Evolutionary conservation across 768 basidiomycete genomes (phyloP), one percentile per base, ranked within the genome.

Genomic region (Boletus fagicola): DNA sequence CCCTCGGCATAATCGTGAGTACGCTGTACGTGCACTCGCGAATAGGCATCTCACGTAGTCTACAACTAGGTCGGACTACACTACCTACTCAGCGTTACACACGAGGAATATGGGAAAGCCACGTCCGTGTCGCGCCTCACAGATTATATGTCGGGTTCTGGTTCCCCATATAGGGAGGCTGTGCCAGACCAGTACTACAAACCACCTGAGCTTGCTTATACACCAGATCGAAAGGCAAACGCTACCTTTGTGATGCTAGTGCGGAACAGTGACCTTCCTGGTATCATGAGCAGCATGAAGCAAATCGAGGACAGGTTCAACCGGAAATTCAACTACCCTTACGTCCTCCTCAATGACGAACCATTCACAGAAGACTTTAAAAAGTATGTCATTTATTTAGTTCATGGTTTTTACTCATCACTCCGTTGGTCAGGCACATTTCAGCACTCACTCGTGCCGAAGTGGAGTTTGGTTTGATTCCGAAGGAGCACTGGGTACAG

Each of bases 271-370:
- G 88, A 91, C 57, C 62, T 87, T 8, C 61, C 78, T n/a, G 78
- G 80, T 18, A 81, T 86, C 44, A 72, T 88, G 52, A 73, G 74
- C 39, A 87, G 86, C 60, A 84, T 94, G 62, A 81, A 81, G 60
- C 82, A 88, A 69, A 73, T 93, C 74, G 96, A 98, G 74, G 88
- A 92, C 67, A 77, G 88, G 40, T 97, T 97, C 76, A 98, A 98
- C 73, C 75, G 77, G 44, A 81, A 79, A 58, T 89, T 83, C 63
- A 78, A 81, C 22, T 96, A 97, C 66, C 91, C 92, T 5, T 97
- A 90, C 71, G 86, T 93, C 26, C 89, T 97, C 73, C 76, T 98
- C 58, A 96, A 96, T 68, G 94, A 97, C 49, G 82, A 83, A 60
- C 82, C 83, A 0, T 96, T 96, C 71, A 76, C 80, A 15, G 84